Evolutionary conservation across 306 rosid species (phyloP).

Genomic region (Lathyrus sativus): DNA sequence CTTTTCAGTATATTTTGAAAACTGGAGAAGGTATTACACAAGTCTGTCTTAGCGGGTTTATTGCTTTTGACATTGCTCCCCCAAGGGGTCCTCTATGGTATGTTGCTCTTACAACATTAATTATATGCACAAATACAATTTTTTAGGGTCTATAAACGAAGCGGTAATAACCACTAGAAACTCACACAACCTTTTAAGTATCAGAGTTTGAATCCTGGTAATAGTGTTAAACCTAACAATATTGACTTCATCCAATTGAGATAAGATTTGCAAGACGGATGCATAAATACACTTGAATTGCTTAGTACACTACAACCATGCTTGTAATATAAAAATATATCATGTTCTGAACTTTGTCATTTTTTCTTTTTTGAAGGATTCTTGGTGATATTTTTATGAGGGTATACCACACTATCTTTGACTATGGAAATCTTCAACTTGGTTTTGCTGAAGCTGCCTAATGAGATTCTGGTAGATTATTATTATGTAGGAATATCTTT

Average conservation of each 20-base stretch:
- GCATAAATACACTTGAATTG: neutral
- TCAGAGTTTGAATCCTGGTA: no score
- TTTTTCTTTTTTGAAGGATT: conserved; percentile 39
- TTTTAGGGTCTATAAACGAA: no score
- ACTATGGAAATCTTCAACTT: conserved; percentile 65
- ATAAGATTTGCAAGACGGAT: no score
- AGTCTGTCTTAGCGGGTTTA: conserved; percentile 80
- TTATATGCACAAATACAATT: neutral
- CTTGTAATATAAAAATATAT: conserved; percentile 2
- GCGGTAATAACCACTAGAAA: no score
- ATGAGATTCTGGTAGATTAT: conserved; percentile 23
- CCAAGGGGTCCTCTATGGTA: conserved; percentile 88
- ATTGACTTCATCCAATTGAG: no score
- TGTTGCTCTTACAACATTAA: neutral
- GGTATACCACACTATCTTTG: conserved; percentile 79
- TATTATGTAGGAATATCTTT: neutral
- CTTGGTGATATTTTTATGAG: conserved; percentile 89
- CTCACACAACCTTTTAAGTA: no score
- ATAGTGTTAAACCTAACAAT: no score
- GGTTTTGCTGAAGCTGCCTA: conserved; percentile 80
- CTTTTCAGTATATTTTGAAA: conserved; percentile 77
- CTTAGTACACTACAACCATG: conserved; percentile 4
- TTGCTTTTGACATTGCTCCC: conserved; percentile 73
- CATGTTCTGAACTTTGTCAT: neutral
- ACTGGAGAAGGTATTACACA: conserved; percentile 65